These are phyloP conservation scores for Plasmodium yoelii DNA, from an alignment of 169 alveolate species.

Conservation along the genomic window DNA sequence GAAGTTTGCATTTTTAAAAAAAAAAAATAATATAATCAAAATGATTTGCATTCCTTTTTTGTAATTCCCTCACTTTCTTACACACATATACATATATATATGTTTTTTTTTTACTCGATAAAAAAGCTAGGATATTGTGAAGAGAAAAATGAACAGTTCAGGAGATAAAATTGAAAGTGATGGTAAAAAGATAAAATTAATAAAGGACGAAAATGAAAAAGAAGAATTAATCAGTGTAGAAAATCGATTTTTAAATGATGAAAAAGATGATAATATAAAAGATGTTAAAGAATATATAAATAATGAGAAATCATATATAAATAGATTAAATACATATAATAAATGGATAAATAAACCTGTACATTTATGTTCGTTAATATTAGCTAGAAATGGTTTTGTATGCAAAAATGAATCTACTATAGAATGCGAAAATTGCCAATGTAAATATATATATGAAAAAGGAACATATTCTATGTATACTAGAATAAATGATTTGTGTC, in stretches of 20 bases:
- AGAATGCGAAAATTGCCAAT: slow-evolving; percentile 54
- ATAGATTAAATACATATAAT: slow-evolving; percentile 47
- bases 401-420: slow-evolving; percentile 47
- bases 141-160: slow-evolving; percentile 1
- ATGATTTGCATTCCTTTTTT: no score
- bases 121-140: background rate
- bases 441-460: slow-evolving; percentile 55
- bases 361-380: slow-evolving; percentile 48
- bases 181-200: background rate
- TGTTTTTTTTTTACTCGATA: background rate
- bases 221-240: slow-evolving; percentile 46
- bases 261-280: slow-evolving; percentile 31
- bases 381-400: slow-evolving; percentile 70
- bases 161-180: background rate
- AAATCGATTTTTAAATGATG: slow-evolving; percentile 34
- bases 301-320: slow-evolving; percentile 19
- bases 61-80: background rate
- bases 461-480: slow-evolving; percentile 71
- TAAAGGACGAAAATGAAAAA: background rate
- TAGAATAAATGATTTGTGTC: slow-evolving; percentile 51
- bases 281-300: slow-evolving; percentile 18
- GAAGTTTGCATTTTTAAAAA: no score
- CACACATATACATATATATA: slow-evolving; percentile 2
- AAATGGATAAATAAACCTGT: slow-evolving; percentile 50
- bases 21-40: no score